A percentile compares a stretch with the other conserved stretches of the same genome.
These are phyloP conservation scores for Aureobasidium melanogenum DNA, from an alignment of 2,329 filamentous ascomycete species.

Conservation along the genomic window DNA sequence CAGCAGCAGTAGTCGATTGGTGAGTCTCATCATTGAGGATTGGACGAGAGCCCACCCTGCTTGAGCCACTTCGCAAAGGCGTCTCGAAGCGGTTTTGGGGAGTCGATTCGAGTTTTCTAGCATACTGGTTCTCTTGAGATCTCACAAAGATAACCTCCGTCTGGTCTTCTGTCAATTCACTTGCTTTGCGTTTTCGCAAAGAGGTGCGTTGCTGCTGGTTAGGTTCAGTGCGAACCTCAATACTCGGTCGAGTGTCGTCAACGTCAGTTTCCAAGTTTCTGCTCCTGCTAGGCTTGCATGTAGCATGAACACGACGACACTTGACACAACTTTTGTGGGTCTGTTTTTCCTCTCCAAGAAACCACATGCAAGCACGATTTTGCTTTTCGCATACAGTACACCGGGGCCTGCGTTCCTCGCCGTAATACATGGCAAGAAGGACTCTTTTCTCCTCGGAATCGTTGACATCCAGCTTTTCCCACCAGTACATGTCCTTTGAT, in stretches of 20 bases:
- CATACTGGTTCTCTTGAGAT: background rate
- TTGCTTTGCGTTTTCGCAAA: background rate
- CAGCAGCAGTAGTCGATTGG: background rate
- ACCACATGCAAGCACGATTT: constrained; percentile 1
- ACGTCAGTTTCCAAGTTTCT: background rate
- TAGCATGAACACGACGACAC: background rate
- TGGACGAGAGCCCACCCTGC: background rate
- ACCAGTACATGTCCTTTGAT: background rate
- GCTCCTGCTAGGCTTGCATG: background rate
- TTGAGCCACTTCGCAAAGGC: background rate
- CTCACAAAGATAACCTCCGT: background rate
- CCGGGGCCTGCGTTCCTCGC: background rate
- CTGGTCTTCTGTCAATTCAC: background rate
- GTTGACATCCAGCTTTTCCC: background rate
- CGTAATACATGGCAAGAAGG: background rate
- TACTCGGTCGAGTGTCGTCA: background rate
- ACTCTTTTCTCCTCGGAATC: background rate
- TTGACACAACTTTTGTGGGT: background rate
- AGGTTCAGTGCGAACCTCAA: background rate
- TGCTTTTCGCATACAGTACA: background rate
- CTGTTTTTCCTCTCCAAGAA: background rate
- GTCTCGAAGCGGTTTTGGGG: background rate
- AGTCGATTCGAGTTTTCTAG: background rate
- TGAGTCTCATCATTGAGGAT: background rate
- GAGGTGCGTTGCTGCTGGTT: background rate